Base-by-base conservation (phyloP, 306 rosid species). In the Vicia villosa region DNA sequence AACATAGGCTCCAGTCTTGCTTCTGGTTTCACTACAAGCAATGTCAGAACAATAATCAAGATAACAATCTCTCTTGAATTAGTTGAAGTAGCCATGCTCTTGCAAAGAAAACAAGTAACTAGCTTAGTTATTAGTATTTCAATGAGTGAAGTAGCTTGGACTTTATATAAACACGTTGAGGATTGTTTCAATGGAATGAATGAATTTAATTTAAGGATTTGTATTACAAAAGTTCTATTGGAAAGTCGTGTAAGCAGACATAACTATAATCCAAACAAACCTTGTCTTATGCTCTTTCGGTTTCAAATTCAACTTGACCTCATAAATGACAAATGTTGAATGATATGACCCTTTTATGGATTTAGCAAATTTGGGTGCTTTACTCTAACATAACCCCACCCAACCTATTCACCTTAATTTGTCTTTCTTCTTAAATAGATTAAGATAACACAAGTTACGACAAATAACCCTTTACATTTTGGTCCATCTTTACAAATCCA, bases 221-320 rank as follows among this genome's bases (percentile, higher is more conserved):
- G 32, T 37, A 37, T 40, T 43, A 21, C 37, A 63, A 63, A 5
- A 15, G 14, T 61, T 30, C 8, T 63, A 70, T 63, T 77, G 77
- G 77, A 70, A 70, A 63, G 40, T 46, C 42, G 81, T 77, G 69
- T 40, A 65, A 77, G 74, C 73, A 56, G 14, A 38, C 21, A 38
- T 66, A 56, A 46, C 72, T 77, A 55, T 5, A 11, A 55, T 64
- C 73, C 77, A 77, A 64, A 28, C 36, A 32, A 8, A 19, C 24
- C 13, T 64, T 70, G 60, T 63, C 68, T 22, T 63, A 41, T 47
- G 46, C 40, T 26, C 51, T 13, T 65, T 70, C 19, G 45, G 37
- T 10, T 13, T 65, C 10, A 28, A 64, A 17, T 63, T 63, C 36
- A 70, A 70, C 34, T 77, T 42, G 30, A n/a, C 15, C n/a, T 19